phyloP scores from a whole-genome alignment of 1,284 basidiomycete genomes.

The Exobasidium cylindrosporum region DNA sequence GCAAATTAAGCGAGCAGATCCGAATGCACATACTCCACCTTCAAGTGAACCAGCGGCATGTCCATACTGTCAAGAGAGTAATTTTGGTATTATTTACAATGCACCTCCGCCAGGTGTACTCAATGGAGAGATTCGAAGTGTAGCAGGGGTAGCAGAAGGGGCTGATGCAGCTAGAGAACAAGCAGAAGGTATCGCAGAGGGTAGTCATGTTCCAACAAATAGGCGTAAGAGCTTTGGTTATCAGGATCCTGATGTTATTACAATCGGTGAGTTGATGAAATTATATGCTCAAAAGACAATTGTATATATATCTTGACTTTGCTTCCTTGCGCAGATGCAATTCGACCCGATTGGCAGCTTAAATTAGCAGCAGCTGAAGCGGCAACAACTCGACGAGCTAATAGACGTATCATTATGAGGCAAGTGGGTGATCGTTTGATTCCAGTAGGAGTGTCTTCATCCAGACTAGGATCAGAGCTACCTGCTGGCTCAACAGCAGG shows the following conservation, averaged over 20 bases:
- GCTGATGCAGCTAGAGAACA: conserved; percentile 16
- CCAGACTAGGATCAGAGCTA: conserved; percentile 57
- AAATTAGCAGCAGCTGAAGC: conserved; percentile 45
- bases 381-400: conserved; percentile 61
- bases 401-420: conserved; percentile 94
- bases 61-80: conserved; percentile 93
- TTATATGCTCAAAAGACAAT: conserved; percentile 7
- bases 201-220: neutral
- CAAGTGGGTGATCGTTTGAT: conserved; percentile 96
- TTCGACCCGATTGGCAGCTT: conserved; percentile 50
- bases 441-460: conserved; percentile 82
- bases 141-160: conserved; percentile 11
- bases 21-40: conserved; percentile 55
- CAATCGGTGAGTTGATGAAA: conserved; percentile 27
- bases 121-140: conserved; percentile 1
- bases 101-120: conserved; percentile 62
- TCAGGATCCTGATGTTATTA: conserved; percentile 43
- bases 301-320: neutral
- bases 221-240: conserved; percentile 34
- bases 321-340: conserved; percentile 24
- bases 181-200: conserved; percentile 10
- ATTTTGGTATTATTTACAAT: conserved; percentile 89
- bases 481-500: conserved; percentile 38
- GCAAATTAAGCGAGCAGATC: conserved; percentile 94
- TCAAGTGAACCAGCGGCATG: conserved; percentile 67